Evolutionary conservation across 441 rosid species (phyloP).

Genomic region (Geranium incanum): DNA sequence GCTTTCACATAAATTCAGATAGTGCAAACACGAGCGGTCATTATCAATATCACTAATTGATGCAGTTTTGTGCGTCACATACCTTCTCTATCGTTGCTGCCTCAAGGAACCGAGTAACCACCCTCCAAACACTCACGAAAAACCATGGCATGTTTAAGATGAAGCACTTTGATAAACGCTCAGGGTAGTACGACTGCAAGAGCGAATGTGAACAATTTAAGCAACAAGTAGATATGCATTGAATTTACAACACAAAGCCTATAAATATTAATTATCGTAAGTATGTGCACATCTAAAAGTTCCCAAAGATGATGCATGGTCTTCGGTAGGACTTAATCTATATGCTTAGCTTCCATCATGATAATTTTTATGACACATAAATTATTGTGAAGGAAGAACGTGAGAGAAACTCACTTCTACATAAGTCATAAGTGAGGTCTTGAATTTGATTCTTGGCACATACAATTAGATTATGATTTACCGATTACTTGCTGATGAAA

Average conservation of each 20-base stretch:
- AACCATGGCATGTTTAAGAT: conserved; percentile 70
- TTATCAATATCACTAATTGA: too few relatives aligned
- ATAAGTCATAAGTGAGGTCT: background rate
- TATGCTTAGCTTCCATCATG: background rate
- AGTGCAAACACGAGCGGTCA: too few relatives aligned
- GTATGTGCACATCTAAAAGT: background rate
- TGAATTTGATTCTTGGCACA: too few relatives aligned
- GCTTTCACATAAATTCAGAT: too few relatives aligned
- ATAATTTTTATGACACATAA: too few relatives aligned
- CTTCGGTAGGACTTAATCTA: background rate
- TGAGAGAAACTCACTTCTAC: too few relatives aligned
- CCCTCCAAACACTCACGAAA: conserved; percentile 61
- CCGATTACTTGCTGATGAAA: too few relatives aligned
- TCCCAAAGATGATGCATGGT: background rate
- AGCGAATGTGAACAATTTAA: background rate
- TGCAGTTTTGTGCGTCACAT: background rate
- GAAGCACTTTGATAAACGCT: conserved; percentile 62
- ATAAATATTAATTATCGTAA: background rate
- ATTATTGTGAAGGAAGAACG: too few relatives aligned
- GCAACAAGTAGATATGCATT: background rate
- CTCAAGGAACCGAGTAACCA: conserved; percentile 72
- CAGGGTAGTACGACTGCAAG: conserved; percentile 79
- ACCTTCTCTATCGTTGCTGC: conserved; percentile 78
- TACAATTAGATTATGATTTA: too few relatives aligned
- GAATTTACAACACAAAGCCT: background rate